Percentiles rank a stretch among this genome's conserved stretches.
Conservation (phyloP, 2,329 filamentous ascomycete species). For the Cyphellophora attinorum region DNA sequence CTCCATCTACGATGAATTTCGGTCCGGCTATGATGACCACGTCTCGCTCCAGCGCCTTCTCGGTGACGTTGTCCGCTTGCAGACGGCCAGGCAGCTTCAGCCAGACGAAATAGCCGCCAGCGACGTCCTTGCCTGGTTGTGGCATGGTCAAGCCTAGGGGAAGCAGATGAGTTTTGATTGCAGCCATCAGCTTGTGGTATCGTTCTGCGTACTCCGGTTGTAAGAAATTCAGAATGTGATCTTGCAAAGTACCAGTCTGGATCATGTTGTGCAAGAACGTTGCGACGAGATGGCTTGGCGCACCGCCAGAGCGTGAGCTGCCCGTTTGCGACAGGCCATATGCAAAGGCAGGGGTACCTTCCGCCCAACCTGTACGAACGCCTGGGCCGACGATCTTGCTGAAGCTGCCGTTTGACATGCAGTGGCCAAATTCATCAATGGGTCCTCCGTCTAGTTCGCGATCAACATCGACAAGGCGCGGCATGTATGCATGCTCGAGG, state of each 20-base stretch:
- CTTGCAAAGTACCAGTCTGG: constrained; percentile 40
- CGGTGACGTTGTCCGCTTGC: constrained; percentile 46
- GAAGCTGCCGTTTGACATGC: constrained; percentile 79
- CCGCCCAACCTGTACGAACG: constrained; percentile 77
- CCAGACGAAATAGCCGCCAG: constrained; percentile 85
- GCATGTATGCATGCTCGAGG: constrained; percentile 41
- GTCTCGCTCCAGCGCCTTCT: constrained; percentile 53
- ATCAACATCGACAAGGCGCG: constrained; percentile 73
- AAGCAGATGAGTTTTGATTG: constrained; percentile 50
- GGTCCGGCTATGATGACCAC: constrained; percentile 59
- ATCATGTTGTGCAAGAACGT: constrained; percentile 48
- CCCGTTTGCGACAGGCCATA: constrained; percentile 51
- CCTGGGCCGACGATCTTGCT: constrained; percentile 80
- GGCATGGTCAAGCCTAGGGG: constrained; percentile 52
- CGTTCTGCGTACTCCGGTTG: constrained; percentile 47
- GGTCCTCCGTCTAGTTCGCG: constrained; percentile 52
- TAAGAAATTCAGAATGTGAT: constrained; percentile 43
- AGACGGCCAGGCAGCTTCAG: constrained; percentile 50
- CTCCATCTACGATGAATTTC: constrained; percentile 58
- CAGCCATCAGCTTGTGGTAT: constrained; percentile 46
- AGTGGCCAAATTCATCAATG: constrained; percentile 63
- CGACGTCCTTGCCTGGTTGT: constrained; percentile 35
- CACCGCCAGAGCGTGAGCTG: constrained; percentile 48
- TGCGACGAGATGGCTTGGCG: constrained; percentile 50
- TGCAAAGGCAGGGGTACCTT: constrained; percentile 55